A percentile compares a stretch with the other conserved stretches of the same genome.
These are phyloP conservation scores for Penicillium simplicissimum DNA, from an alignment of 495 filamentous ascomycete species.

Conservation along the genomic window DNA sequence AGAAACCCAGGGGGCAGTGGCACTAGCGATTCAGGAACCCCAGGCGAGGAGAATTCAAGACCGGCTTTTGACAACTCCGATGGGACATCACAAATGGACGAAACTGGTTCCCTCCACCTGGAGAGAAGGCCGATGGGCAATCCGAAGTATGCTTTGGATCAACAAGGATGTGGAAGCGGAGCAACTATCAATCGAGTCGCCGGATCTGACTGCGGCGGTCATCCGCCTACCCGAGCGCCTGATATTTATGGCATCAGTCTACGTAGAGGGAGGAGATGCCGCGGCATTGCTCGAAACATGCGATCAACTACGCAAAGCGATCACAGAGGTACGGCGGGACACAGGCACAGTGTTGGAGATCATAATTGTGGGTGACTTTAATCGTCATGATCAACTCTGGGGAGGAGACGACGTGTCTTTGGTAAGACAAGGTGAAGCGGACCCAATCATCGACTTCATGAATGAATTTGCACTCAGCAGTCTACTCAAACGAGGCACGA, in stretches of 20 bases:
- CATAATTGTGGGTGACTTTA: slow-evolving; percentile 14
- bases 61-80: slow-evolving; percentile 25
- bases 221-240: too few species aligned
- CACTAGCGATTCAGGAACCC: slow-evolving; percentile 29
- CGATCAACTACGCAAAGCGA: slow-evolving; percentile 15
- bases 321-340: slow-evolving; percentile 17
- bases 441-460: slow-evolving; percentile 39
- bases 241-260: not conserved
- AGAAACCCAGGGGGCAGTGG: slow-evolving; percentile 18
- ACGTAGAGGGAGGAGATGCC: slow-evolving; percentile 6
- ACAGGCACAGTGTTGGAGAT: slow-evolving; percentile 20
- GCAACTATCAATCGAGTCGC: slow-evolving; percentile 26
- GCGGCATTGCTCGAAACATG: slow-evolving; percentile 10
- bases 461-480: slow-evolving; percentile 11
- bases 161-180: slow-evolving; percentile 32
- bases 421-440: slow-evolving; percentile 34
- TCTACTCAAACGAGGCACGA: slow-evolving; percentile 25
- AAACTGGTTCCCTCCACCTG: slow-evolving; percentile 29
- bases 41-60: slow-evolving; percentile 25
- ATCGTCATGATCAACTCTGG: slow-evolving; percentile 37
- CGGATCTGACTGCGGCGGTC: too few species aligned
- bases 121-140: slow-evolving; percentile 21
- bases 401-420: slow-evolving; percentile 37
- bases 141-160: slow-evolving; percentile 36
- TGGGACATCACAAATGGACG: slow-evolving; percentile 32